Conservation (phyloP, 768 basidiomycete genomes). For the Mycena olivaceomarginata region DNA sequence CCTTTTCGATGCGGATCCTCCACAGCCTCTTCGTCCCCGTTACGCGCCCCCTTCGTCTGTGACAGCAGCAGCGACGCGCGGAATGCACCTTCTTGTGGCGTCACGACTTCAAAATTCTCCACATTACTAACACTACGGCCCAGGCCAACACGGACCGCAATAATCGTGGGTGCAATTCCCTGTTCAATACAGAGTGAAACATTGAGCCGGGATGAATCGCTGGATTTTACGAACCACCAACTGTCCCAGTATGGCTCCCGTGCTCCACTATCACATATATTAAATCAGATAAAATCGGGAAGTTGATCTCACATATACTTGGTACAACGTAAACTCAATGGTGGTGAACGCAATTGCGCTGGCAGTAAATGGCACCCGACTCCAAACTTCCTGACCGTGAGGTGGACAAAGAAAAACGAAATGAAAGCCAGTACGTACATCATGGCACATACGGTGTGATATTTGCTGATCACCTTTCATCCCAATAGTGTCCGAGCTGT, state of each 20-base stretch:
- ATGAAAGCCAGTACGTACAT: constrained; percentile 4
- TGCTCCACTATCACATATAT: constrained; percentile 17
- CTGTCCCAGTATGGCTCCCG: constrained; percentile 18
- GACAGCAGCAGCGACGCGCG: constrained; percentile 3
- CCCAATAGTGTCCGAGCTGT: constrained; percentile 24
- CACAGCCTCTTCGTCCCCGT: constrained; percentile 16
- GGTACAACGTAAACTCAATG: constrained; percentile 14
- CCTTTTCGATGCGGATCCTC: constrained; percentile 8
- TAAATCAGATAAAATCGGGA: constrained; percentile 12
- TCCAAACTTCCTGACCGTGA: neutral
- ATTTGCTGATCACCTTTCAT: constrained; percentile 19
- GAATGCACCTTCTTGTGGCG: constrained; percentile 9
- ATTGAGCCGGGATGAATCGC: constrained; percentile 3
- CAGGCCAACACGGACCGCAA: too few species aligned
- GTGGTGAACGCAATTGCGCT: constrained; percentile 14
- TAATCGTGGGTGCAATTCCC: too few species aligned
- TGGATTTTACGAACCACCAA: constrained; percentile 17
- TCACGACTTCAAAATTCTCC: neutral
- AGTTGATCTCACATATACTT: constrained; percentile 21
- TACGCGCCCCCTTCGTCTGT: constrained; percentile 10
- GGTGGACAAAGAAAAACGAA: neutral
- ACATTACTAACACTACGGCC: too few species aligned
- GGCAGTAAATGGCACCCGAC: constrained; percentile 18
- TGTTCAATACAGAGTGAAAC: neutral
- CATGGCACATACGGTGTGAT: constrained; percentile 13